Evolutionary conservation across 257 asterid species (phyloP), one percentile per base, ranked within the genome.

Genomic region (Mitragyna speciosa): DNA sequence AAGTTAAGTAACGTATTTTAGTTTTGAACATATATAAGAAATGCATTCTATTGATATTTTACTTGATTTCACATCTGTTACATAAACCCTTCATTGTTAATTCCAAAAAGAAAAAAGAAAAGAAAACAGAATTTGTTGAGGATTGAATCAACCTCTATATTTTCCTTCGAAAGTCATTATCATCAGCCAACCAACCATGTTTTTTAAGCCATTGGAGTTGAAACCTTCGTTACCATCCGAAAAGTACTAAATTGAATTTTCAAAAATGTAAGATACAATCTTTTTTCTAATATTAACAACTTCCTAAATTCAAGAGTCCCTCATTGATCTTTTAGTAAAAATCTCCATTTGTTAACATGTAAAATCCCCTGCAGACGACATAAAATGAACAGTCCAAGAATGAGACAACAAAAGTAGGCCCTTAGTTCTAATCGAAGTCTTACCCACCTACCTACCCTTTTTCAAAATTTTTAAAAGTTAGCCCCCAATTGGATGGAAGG

Each of bases 111-210:
- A 17, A 31, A 31, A 69, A 1, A 1, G 31, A 9, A 61, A 24
- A 61, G 3, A 1, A 36, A 12, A 70, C 9, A 12, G 16, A 22
- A 70, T 41, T 20, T 11, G 49, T 41, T 41, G 56, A 41, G 33
- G 33, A 39, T 39, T 24, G 0, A 30, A 30, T 66, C 71, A 30
- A 28, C 39, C 70, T 11, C 70, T 28, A 64, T 28, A 8, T 30
- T 28, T 31, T 65, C n/a, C 11, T 8, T 71, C 17, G 58, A 58
- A n/a, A n/a, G 59, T 47, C 39, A 31, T 54, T 54, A 45, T 70
- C 75, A 70, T 70, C 56, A 43, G 43, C 75, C 56, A 43, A 43
- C 36, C 58, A 45, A 71, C 24, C 75, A 45, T 31, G 56, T 71
- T 47, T 69, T 1, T 28, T 24, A n/a, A n/a, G 58, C 75, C 47